Conservation (phyloP, 192 early-diverging fungal genomes). For the Funneliformis geosporum region DNA sequence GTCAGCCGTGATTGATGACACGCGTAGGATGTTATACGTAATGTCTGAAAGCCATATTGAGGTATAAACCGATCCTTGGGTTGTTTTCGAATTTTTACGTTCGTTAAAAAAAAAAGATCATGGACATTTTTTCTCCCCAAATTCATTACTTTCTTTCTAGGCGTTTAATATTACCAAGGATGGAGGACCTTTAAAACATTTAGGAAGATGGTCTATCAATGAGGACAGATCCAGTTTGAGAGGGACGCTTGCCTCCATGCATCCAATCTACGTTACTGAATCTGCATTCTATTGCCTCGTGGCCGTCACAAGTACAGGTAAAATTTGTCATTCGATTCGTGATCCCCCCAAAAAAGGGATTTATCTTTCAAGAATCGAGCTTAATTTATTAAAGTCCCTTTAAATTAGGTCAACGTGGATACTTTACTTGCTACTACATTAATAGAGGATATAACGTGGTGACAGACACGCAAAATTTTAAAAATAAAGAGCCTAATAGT, state of each 20-base stretch:
- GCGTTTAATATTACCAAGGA: background rate
- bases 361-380: background rate
- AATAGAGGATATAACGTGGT: background rate
- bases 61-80: background rate
- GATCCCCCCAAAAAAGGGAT: no score
- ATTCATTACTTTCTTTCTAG: background rate
- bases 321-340: background rate
- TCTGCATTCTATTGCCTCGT: slow-evolving; percentile 21
- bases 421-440: slow-evolving; percentile 25
- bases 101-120: background rate
- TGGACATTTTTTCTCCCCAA: no score
- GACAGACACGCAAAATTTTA: background rate
- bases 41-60: slow-evolving; percentile 13
- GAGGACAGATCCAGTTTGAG: background rate
- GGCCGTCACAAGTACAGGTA: slow-evolving; percentile 21
- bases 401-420: slow-evolving; percentile 26
- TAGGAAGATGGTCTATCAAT: background rate
- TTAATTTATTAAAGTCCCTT: background rate
- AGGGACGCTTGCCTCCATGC: slow-evolving; percentile 10
- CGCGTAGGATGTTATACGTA: slow-evolving; percentile 7
- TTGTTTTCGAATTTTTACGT: background rate
- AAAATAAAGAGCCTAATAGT: slow-evolving; percentile 18
- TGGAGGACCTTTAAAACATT: background rate
- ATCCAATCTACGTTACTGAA: slow-evolving; percentile 21
- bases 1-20: slow-evolving; percentile 14